These are phyloP conservation scores for Auriscalpium vulgare DNA, from an alignment of 768 basidiomycete genomes.

Conservation along the genomic window DNA sequence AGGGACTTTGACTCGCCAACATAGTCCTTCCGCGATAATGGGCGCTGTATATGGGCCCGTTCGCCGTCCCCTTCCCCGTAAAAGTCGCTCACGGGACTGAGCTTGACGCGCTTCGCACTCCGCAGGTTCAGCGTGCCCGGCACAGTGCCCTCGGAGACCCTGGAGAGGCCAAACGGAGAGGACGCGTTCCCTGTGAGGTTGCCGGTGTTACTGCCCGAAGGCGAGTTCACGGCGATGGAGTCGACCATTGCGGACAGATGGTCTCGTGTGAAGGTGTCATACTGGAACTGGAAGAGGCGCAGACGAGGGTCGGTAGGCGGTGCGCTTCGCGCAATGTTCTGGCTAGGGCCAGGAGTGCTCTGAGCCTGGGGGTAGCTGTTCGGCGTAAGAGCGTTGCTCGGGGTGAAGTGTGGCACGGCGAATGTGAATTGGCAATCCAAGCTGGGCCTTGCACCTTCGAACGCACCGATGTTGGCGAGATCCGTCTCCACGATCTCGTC, in stretches of 20 bases:
- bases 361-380: slow-evolving; percentile 41
- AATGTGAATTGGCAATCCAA: slow-evolving; percentile 70
- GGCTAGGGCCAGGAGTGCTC: slow-evolving; percentile 46
- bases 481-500: slow-evolving; percentile 45
- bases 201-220: slow-evolving; percentile 43
- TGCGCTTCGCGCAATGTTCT: slow-evolving; percentile 19
- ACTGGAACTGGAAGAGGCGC: slow-evolving; percentile 86
- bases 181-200: slow-evolving; percentile 36
- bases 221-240: slow-evolving; percentile 79
- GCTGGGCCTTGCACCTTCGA: slow-evolving; percentile 36
- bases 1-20: slow-evolving; percentile 69
- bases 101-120: slow-evolving; percentile 73
- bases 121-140: slow-evolving; percentile 45
- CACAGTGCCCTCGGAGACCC: slow-evolving; percentile 37
- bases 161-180: slow-evolving; percentile 40
- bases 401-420: slow-evolving; percentile 42
- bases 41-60: slow-evolving; percentile 41
- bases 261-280: slow-evolving; percentile 93
- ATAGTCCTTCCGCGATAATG: slow-evolving; percentile 50
- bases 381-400: slow-evolving; percentile 18
- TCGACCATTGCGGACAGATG: slow-evolving; percentile 93
- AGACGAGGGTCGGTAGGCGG: slow-evolving; percentile 64
- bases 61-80: slow-evolving; percentile 43
- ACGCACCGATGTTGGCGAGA: slow-evolving; percentile 35
- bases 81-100: slow-evolving; percentile 60